These are phyloP conservation scores for Sphagnum fallax DNA, from an alignment of 228 moss, liverwort and hornwort genomes.

Conservation along the genomic window DNA sequence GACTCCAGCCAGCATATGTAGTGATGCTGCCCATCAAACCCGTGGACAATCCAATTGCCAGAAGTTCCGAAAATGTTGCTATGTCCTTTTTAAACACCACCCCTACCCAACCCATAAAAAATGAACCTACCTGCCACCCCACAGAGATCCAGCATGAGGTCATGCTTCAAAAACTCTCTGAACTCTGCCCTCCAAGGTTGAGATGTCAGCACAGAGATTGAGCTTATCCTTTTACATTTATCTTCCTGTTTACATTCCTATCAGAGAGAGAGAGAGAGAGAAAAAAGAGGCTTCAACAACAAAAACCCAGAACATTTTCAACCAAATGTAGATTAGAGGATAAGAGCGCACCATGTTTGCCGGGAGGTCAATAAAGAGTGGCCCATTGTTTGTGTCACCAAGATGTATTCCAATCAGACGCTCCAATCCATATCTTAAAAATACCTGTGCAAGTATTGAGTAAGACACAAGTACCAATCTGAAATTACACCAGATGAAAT, in stretches of 20 bases:
- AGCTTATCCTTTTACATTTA: background rate
- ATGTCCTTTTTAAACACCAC: slow-evolving; percentile 84
- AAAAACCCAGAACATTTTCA: background rate
- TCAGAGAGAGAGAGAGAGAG: background rate
- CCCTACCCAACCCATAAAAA: slow-evolving; percentile 98
- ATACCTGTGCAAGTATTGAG: slow-evolving; percentile 42
- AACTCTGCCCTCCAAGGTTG: background rate
- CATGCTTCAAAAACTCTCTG: background rate
- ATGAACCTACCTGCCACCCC: slow-evolving; percentile 77
- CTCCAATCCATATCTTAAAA: slow-evolving; percentile 68
- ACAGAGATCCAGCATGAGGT: background rate
- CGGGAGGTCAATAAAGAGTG: slow-evolving; percentile 76
- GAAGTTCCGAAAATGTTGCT: slow-evolving; percentile 55
- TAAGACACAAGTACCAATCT: background rate
- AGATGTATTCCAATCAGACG: slow-evolving; percentile 41
- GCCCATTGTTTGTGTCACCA: slow-evolving; percentile 30
- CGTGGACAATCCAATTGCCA: slow-evolving; percentile 85
- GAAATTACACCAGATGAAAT: background rate
- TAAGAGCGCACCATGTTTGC: slow-evolving; percentile 66
- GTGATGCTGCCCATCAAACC: slow-evolving; percentile 99
- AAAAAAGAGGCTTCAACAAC: background rate
- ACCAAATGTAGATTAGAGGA: background rate
- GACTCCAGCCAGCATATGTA: slow-evolving; percentile 85
- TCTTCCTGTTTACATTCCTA: background rate
- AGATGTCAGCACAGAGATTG: background rate